phyloP scores from a whole-genome alignment of 768 basidiomycete species.

The Arthromyces matolae region DNA sequence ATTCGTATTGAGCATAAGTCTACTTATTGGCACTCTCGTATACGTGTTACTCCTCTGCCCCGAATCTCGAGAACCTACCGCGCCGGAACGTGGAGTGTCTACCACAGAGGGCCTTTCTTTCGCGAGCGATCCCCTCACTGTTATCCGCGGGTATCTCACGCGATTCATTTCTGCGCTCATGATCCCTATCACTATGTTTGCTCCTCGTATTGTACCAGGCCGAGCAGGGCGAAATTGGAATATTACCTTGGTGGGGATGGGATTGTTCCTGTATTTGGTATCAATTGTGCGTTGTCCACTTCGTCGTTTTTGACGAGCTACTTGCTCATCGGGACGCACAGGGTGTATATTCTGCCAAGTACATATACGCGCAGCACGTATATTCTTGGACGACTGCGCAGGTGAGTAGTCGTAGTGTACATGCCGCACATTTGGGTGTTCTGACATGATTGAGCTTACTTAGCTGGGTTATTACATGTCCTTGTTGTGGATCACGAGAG shows the following conservation, averaged over 20 bases:
- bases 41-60: constrained; percentile 48
- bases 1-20: constrained; percentile 42
- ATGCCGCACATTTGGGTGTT: not conserved
- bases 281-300: constrained; percentile 51
- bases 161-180: constrained; percentile 45
- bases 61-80: constrained; percentile 42
- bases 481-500: constrained; percentile 59
- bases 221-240: constrained; percentile 61
- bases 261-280: constrained; percentile 60
- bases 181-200: constrained; percentile 66
- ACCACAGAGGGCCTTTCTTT: constrained; percentile 20
- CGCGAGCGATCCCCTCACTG: constrained; percentile 29
- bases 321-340: constrained; percentile 21
- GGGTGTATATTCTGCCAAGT: constrained; percentile 74
- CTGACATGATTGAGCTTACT: constrained; percentile 11
- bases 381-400: constrained; percentile 66
- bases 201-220: constrained; percentile 48
- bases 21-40: constrained; percentile 33
- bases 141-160: constrained; percentile 20
- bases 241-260: constrained; percentile 62
- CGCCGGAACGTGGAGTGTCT: constrained; percentile 16
- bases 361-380: constrained; percentile 71
- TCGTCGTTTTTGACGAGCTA: not conserved
- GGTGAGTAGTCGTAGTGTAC: constrained; percentile 33
- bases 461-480: constrained; percentile 76